Conservation (phyloP, 768 basidiomycete genomes). For the Hygrophorus pudorinus region DNA sequence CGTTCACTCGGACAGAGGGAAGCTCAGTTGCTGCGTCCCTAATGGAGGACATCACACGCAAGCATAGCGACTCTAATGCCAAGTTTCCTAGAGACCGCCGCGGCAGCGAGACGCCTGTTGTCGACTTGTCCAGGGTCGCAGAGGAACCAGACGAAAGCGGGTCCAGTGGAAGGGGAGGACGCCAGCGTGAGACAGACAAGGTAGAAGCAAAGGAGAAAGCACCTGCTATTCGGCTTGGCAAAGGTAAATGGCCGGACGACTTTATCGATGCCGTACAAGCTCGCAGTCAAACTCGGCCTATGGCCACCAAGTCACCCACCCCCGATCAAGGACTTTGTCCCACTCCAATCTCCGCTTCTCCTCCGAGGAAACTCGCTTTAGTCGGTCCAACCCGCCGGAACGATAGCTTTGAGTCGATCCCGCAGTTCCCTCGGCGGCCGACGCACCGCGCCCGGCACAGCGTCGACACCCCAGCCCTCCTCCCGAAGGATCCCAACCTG, state of each 20-base stretch:
- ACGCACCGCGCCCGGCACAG: constrained; percentile 58
- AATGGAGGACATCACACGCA: constrained; percentile 34
- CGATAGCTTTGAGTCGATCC: constrained; percentile 36
- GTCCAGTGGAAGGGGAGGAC: constrained; percentile 30
- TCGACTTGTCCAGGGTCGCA: constrained; percentile 56
- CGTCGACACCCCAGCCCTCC: constrained; percentile 40
- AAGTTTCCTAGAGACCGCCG: constrained; percentile 42
- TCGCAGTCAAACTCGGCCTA: constrained; percentile 20
- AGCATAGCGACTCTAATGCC: constrained; percentile 14
- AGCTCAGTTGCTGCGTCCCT: constrained; percentile 31
- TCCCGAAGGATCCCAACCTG: constrained; percentile 38
- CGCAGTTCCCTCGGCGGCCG: constrained; percentile 45
- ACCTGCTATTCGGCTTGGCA: constrained; percentile 48
- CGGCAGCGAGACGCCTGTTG: constrained; percentile 49
- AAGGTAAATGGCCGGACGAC: constrained; percentile 81
- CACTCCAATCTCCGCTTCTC: constrained; percentile 28
- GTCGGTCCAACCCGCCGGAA: constrained; percentile 33
- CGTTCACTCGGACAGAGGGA: constrained; percentile 57
- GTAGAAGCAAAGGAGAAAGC: constrained; percentile 18
- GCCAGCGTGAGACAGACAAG: constrained; percentile 4
- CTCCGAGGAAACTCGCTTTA: constrained; percentile 44
- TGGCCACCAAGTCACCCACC: constrained; percentile 20
- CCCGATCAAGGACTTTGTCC: constrained; percentile 16
- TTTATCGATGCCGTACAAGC: constrained; percentile 52
- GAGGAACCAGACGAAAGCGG: constrained; percentile 62